Base-by-base conservation (phyloP, 2,329 filamentous ascomycete species). In the Ophiostoma perfectum region DNA sequence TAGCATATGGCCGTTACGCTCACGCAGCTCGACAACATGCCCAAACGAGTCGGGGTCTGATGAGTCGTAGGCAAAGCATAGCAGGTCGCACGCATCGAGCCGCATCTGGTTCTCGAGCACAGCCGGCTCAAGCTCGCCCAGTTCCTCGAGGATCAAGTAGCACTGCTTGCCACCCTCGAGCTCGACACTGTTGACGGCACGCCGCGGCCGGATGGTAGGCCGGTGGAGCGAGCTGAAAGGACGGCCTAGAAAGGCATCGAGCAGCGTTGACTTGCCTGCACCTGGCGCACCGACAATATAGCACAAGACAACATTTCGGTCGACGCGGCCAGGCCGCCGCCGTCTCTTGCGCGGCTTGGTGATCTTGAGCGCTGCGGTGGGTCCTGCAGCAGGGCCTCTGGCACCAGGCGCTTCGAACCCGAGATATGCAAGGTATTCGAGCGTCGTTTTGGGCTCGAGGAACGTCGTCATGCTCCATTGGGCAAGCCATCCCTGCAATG, bases 391-490 rank as follows among this genome's bases (percentile, higher is more conserved):
- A 2, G 52, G n/a, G 16, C 67, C 66, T 12, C 39, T 41, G 63
- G 60, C 69, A 12, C 67, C 67, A 36, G 45, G 82, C 2, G 91
- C 89, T 76, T 98, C 95, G 75, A 97, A 99, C 0, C 95, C 95
- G 2, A 99, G 88, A 76, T 97, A 97, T 3, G 95, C 95, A 2
- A 99, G 87, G 77, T 99, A 99, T 74, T 96, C 93, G 4, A 99
- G 84, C 0, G 95, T 98, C 0, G 92, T 97, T 76, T 95, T 96
- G 12, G 95, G 94, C 68, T 96, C 93, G 70, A 96, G 88, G 74
- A 98, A 99, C 0, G 95, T 99, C 0, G 95, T 99, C 95, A 99
- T 99, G 77, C 93, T 97, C 95, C 95, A 99, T 75, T 99, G 95
- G 4, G 95, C 95, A 49, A 99, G 86, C 95, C 95, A 99, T 1